phyloP scores from a whole-genome alignment of 192 early-diverging fungal genomes.

The Entomortierella beljakovae region DNA sequence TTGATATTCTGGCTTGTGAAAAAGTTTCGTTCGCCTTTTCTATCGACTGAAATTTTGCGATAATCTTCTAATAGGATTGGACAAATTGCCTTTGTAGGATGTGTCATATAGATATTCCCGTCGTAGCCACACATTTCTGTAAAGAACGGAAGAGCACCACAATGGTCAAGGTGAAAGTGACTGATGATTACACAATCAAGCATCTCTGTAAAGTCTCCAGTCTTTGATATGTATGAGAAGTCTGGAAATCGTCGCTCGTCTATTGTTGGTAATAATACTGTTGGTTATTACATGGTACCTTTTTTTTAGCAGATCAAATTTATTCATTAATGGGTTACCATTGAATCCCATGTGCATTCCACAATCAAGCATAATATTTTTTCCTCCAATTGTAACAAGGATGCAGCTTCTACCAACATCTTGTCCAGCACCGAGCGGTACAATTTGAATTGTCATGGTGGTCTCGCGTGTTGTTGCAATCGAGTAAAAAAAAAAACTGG shows the following conservation, averaged over 20 bases:
- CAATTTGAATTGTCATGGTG: constrained; percentile 69
- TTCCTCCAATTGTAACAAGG: constrained; percentile 79
- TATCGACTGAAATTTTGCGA: constrained; percentile 91
- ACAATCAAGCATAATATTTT: constrained; percentile 94
- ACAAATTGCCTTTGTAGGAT: constrained; percentile 95
- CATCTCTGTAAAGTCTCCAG: constrained; percentile 81
- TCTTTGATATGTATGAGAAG: constrained; percentile 90
- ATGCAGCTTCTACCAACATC: constrained; percentile 90
- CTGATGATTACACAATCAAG: constrained; percentile 95
- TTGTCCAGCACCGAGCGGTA: constrained; percentile 84
- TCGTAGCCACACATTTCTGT: constrained; percentile 95
- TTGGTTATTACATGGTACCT: not conserved
- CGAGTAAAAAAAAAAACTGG: too few relatives aligned
- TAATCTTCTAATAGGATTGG: constrained; percentile 95
- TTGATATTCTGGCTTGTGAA: constrained; percentile 91
- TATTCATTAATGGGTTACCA: constrained; percentile 39
- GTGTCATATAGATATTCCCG: constrained; percentile 98
- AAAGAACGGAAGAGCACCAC: constrained; percentile 95
- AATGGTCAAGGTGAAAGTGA: constrained; percentile 99
- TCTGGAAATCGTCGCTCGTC: constrained; percentile 94
- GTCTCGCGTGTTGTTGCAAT: not conserved
- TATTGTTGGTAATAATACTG: not conserved
- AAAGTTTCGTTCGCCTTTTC: constrained; percentile 90
- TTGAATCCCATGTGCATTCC: constrained; percentile 97
- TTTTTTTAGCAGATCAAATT: not conserved